Percentiles rank a stretch among this genome's conserved stretches.
phyloP scores from a whole-genome alignment of 164 flowering plant species.

The Vitis labrusca region DNA sequence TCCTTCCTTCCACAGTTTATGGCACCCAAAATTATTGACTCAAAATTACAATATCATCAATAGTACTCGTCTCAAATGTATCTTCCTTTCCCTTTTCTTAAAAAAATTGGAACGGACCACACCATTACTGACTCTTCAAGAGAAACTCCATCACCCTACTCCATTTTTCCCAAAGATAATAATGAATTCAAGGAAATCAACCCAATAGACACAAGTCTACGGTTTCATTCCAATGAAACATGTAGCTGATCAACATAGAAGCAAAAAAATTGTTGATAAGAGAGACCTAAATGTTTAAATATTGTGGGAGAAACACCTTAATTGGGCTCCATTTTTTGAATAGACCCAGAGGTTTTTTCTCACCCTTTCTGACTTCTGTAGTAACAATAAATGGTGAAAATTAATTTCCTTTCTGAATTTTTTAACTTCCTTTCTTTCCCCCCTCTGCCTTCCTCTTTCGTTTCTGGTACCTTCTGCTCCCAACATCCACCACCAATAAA shows the following conservation, averaged over 20 bases:
- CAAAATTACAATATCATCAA: constrained; percentile 1
- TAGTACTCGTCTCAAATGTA: too few relatives aligned
- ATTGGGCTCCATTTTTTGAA: constrained; percentile 23
- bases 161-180: background rate
- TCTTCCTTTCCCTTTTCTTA: too few relatives aligned
- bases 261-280: constrained; percentile 17
- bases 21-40: constrained; percentile 7
- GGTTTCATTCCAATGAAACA: constrained; percentile 8
- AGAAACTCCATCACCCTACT: constrained; percentile 4
- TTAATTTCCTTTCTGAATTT: constrained; percentile 12
- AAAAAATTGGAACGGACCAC: background rate
- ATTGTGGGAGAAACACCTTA: constrained; percentile 13
- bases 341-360: constrained; percentile 25
- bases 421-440: constrained; percentile 2
- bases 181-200: constrained; percentile 10
- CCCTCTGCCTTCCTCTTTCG: constrained; percentile 11
- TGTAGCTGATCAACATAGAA: constrained; percentile 8
- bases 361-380: constrained; percentile 20
- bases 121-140: background rate
- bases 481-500: constrained; percentile 17
- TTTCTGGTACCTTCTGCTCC: constrained; percentile 17
- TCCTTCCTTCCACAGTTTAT: background rate
- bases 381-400: constrained; percentile 32
- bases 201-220: constrained; percentile 5
- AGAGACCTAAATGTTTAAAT: constrained; percentile 22